Evolutionary conservation across 371 early-diverging fungal species (phyloP).

Genomic region (Saksenaea vasiformis): DNA sequence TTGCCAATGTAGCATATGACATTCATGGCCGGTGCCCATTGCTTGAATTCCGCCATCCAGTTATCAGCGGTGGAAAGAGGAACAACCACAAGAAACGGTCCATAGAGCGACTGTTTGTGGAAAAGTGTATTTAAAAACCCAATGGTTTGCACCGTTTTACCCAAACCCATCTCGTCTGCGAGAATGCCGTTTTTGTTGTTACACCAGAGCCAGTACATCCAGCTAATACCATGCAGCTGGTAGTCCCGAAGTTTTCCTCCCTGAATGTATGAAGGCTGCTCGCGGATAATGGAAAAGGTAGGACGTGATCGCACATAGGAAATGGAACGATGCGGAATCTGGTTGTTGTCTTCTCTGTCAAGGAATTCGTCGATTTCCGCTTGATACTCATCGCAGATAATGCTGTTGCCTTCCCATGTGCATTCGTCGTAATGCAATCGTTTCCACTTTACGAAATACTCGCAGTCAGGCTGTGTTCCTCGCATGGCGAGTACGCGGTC

Average conservation of each 20-base stretch:
- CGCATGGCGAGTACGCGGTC: constrained; percentile 86
- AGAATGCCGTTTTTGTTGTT: constrained; percentile 94
- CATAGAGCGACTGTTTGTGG: constrained; percentile 81
- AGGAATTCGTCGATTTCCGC: constrained; percentile 84
- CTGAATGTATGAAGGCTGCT: constrained; percentile 81
- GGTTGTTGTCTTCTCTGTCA: constrained; percentile 72
- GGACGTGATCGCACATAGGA: constrained; percentile 64
- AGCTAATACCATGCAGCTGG: constrained; percentile 97
- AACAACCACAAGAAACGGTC: constrained; percentile 95
- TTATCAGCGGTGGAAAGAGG: constrained; percentile 93
- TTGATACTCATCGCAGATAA: constrained; percentile 65
- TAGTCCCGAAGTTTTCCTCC: constrained; percentile 97
- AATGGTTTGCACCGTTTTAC: constrained; percentile 99
- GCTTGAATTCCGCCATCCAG: constrained; percentile 93
- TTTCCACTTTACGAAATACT: constrained; percentile 94
- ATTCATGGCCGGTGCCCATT: constrained; percentile 96
- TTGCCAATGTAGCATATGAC: constrained; percentile 89
- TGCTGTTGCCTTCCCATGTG: constrained; percentile 87
- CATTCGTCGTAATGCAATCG: constrained; percentile 85
- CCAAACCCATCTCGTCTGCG: constrained; percentile 95
- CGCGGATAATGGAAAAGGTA: constrained; percentile 70
- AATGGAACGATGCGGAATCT: constrained; percentile 73
- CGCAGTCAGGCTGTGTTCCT: constrained; percentile 48
- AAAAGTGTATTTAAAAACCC: constrained; percentile 95
- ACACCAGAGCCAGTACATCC: constrained; percentile 99